Evolutionary conservation across 2,329 filamentous ascomycete species (phyloP), one percentile per base, ranked within the genome.

Genomic region (Metarhizium guizhouense): DNA sequence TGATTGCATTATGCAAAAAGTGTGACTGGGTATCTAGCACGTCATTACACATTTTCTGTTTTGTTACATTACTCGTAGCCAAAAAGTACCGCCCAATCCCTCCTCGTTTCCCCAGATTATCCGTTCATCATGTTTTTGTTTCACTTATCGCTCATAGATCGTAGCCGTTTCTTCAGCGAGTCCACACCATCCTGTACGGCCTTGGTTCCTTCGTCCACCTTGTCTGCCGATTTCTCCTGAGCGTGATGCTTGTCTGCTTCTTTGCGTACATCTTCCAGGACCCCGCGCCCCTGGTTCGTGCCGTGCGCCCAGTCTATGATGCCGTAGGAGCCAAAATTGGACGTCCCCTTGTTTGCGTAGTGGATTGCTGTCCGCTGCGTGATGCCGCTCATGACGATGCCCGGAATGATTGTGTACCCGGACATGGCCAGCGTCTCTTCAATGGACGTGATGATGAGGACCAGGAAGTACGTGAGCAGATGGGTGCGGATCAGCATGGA

Each of bases 401-500:
- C 79, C 0, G 79, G 79, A 0, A 81, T 69, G 6, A 82, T 72
- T 16, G 76, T 80, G 69, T 90, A 91, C 0, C 87, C 86, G 0
- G 83, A 87, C 69, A 82, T 83, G 32, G 83, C 74, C 51, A 89
- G 72, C 0, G 83, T 82, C 60, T 89, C 86, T 60, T 90, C 84
- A 0, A 84, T 64, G 3, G 85, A 87, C 59, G 80, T 79, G 30
- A 90, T 65, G 0, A 78, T 76, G 16, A 84, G 73, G 59, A 88
- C 80, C 11, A 88, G 63, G 55, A 88, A 78, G 71, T 86, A 90
- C 0, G 85, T 88, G n/a, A 90, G 74, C 4, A 90, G 76, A 67
- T 91, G 87, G 40, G 85, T 83, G 8, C 84, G 83, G 45, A 89
- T 75, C n/a, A 80, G 60, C 20, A 84, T 70, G 1, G 85, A 80